Evolutionary conservation across 129 eudicot species (phyloP).

Genomic region (Erigeron canadensis): DNA sequence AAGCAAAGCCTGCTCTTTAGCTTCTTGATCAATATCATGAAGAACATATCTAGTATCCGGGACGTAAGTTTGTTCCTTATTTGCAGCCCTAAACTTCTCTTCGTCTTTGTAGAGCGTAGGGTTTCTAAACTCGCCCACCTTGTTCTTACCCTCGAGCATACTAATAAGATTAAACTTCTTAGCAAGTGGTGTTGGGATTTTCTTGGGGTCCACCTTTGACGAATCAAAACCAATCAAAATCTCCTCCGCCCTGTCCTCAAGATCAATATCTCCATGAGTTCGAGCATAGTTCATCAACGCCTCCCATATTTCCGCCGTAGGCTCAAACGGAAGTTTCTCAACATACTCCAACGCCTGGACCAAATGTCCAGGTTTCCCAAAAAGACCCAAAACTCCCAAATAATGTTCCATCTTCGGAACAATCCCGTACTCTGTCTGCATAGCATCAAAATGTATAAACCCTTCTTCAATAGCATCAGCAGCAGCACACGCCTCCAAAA

Average conservation of each 20-base stretch:
- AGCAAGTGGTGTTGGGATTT: slow-evolving; percentile 38
- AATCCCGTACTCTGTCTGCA: slow-evolving; percentile 38
- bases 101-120: slow-evolving; percentile 40
- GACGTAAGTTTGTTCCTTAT: slow-evolving; percentile 37
- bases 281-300: slow-evolving; percentile 37
- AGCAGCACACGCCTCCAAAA: slow-evolving; percentile 39
- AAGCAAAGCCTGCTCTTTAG: slow-evolving; percentile 44
- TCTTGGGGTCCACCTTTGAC: slow-evolving; percentile 30
- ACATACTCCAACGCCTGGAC: slow-evolving; percentile 38
- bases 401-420: slow-evolving; percentile 29
- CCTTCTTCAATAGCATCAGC: slow-evolving; percentile 42
- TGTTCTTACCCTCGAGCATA: slow-evolving; percentile 43
- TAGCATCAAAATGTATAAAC: slow-evolving; percentile 37
- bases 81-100: slow-evolving; percentile 43
- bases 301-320: slow-evolving; percentile 36
- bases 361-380: slow-evolving; percentile 35
- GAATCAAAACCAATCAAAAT: slow-evolving; percentile 28
- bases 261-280: slow-evolving; percentile 38
- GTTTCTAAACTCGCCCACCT: slow-evolving; percentile 28
- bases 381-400: slow-evolving; percentile 26
- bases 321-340: slow-evolving; percentile 32
- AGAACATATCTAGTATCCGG: slow-evolving; percentile 43
- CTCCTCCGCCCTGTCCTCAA: slow-evolving; percentile 41
- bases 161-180: slow-evolving; percentile 32
- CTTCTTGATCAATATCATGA: slow-evolving; percentile 49